Percentiles rank a stretch among this genome's conserved stretches.
Evolutionary conservation across 306 rosid genomes (phyloP).

Genomic region (Corylus americana): DNA sequence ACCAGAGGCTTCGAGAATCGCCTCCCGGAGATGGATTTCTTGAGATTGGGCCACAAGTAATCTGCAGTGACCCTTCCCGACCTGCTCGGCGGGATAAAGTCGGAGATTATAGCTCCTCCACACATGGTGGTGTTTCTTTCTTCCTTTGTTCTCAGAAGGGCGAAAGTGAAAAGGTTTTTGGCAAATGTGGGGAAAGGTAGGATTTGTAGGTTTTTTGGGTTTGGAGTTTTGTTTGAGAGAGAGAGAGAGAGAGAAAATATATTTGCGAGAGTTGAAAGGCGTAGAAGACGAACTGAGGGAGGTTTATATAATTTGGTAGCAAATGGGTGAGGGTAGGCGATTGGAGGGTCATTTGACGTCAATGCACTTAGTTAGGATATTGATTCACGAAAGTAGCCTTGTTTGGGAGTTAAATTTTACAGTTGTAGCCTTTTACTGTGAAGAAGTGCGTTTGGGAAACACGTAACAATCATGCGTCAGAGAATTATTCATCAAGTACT

Average conservation of each 20-base stretch:
- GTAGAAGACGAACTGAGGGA: no score
- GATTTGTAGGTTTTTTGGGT: background rate
- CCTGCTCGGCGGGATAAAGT: constrained; percentile 58
- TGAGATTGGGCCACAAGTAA: constrained; percentile 67
- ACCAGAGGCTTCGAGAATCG: constrained; percentile 37
- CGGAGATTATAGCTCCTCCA: constrained; percentile 98
- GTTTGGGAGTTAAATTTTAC: background rate
- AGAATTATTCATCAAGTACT: background rate
- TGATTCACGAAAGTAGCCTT: background rate
- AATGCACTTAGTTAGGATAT: background rate
- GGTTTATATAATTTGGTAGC: background rate
- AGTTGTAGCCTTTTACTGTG: background rate
- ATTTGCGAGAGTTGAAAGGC: background rate
- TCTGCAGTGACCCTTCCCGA: constrained; percentile 61
- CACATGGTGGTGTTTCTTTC: constrained; percentile 48
- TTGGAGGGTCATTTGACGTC: background rate
- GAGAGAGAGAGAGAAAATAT: background rate
- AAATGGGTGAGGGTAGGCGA: background rate
- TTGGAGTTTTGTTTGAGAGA: background rate
- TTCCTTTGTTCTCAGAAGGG: background rate
- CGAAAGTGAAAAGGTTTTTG: background rate
- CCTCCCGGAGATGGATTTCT: constrained; percentile 39
- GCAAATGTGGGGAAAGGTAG: no score
- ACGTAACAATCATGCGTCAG: background rate
- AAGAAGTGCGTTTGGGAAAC: background rate